phyloP scores from a whole-genome alignment of 345 rosid species.

The Hypericum androsaemum region DNA sequence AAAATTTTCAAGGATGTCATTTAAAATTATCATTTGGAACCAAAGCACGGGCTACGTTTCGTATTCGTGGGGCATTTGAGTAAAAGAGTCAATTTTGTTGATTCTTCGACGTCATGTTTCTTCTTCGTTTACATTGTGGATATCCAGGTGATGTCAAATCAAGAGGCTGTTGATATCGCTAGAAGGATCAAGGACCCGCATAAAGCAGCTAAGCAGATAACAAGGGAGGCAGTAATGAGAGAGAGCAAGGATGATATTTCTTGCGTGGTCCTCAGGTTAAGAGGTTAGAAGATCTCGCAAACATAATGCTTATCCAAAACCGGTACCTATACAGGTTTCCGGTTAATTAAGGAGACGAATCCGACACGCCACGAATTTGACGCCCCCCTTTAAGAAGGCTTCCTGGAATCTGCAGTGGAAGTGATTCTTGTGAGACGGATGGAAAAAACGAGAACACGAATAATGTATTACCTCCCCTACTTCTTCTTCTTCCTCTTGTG shows the following conservation, averaged over 20 bases:
- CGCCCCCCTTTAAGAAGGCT: too few relatives aligned
- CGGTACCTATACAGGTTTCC: constrained; percentile 12
- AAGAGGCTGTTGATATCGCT: constrained; percentile 66
- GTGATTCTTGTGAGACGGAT: too few relatives aligned
- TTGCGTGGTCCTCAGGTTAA: constrained; percentile 60
- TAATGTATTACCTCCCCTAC: too few relatives aligned
- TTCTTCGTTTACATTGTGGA: constrained; percentile 1
- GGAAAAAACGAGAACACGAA: too few relatives aligned
- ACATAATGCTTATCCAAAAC: too few relatives aligned
- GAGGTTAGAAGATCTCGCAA: constrained; percentile 18
- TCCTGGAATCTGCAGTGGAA: too few relatives aligned
- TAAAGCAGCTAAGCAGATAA: constrained; percentile 70
- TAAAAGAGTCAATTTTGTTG: constrained; percentile 1
- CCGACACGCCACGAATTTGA: too few relatives aligned
- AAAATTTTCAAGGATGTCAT: too few relatives aligned
- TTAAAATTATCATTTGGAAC: too few relatives aligned
- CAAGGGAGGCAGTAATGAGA: constrained; percentile 48
- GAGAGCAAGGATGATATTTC: constrained; percentile 74
- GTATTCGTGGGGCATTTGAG: too few relatives aligned
- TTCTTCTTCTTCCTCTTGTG: too few relatives aligned
- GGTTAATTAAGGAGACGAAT: constrained; percentile 45
- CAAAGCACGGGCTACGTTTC: too few relatives aligned
- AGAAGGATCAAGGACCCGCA: constrained; percentile 54
- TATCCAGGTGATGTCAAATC: constrained; percentile 59
- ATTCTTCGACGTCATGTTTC: neutral